Percentiles rank a stretch among this genome's conserved stretches.
These are phyloP conservation scores for Corinectria fuckeliana DNA, from an alignment of 2,329 filamentous ascomycete species.

Conservation along the genomic window DNA sequence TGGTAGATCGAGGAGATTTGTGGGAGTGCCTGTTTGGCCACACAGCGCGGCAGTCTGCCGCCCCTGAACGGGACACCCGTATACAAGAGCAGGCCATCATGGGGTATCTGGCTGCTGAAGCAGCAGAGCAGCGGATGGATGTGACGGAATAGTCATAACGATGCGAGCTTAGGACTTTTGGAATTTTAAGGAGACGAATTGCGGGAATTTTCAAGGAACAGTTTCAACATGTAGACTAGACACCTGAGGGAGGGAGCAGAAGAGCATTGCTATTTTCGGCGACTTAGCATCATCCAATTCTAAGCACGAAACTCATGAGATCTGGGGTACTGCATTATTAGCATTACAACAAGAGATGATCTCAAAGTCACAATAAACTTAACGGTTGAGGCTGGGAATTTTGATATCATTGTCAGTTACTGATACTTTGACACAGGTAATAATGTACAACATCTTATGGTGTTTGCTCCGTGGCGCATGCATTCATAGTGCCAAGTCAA, in stretches of 20 bases:
- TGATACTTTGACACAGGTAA: conserved; percentile 28
- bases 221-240: background rate
- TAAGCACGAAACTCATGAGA: background rate
- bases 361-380: no score
- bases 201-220: background rate
- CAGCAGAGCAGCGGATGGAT: conserved; percentile 46
- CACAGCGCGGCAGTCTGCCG: conserved; percentile 44
- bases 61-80: conserved; percentile 33
- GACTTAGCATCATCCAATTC: no score
- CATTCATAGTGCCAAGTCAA: conserved; percentile 17
- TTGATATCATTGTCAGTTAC: conserved; percentile 17
- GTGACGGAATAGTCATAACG: conserved; percentile 9
- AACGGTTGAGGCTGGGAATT: background rate
- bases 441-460: conserved; percentile 32
- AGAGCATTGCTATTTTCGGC: no score
- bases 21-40: conserved; percentile 88
- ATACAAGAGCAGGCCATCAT: conserved; percentile 45
- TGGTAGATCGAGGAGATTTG: conserved; percentile 78
- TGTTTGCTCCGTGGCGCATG: conserved; percentile 3
- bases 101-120: conserved; percentile 54
- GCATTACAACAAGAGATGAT: no score
- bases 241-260: background rate
- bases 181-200: background rate
- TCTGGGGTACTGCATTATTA: background rate
- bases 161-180: background rate